These are phyloP conservation scores for Corylus avellana DNA, from an alignment of 306 rosid species.

Conservation along the genomic window DNA sequence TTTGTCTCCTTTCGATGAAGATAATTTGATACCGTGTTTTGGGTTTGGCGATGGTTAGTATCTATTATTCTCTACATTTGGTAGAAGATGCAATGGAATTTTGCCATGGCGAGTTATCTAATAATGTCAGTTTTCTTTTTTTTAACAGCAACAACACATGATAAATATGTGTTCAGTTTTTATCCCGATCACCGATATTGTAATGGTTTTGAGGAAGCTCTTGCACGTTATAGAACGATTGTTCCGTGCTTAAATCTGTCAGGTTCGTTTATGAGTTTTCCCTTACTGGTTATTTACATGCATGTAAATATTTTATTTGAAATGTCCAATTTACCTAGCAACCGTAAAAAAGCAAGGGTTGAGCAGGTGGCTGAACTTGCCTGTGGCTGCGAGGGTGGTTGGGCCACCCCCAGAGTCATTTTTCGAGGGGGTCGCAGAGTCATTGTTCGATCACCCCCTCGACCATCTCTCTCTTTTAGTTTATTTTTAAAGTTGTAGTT, in stretches of 20 bases:
- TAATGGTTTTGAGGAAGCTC: slow-evolving; percentile 86
- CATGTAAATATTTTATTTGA: too few relatives aligned
- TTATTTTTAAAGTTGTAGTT: too few relatives aligned
- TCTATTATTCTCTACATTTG: slow-evolving; percentile 22
- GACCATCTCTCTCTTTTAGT: too few relatives aligned
- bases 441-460: too few relatives aligned
- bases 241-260: slow-evolving; percentile 71
- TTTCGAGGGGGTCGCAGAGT: too few relatives aligned
- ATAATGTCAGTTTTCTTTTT: slow-evolving; percentile 12
- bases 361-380: too few relatives aligned
- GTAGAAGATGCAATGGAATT: slow-evolving; percentile 8
- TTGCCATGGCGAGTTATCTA: slow-evolving; percentile 10
- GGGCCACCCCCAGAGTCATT: too few relatives aligned
- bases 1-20: slow-evolving; percentile 90
- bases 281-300: slow-evolving; percentile 10
- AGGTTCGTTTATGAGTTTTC: slow-evolving; percentile 50
- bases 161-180: slow-evolving; percentile 71
- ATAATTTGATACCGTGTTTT: slow-evolving; percentile 90
- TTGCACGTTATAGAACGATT: slow-evolving; percentile 76
- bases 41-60: slow-evolving; percentile 94
- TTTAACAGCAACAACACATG: slow-evolving; percentile 76
- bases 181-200: slow-evolving; percentile 53
- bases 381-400: too few relatives aligned
- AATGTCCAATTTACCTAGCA: too few relatives aligned
- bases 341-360: too few relatives aligned